Base-by-base conservation (phyloP, 441 rosid genomes). In the Pelargonium australe region DNA sequence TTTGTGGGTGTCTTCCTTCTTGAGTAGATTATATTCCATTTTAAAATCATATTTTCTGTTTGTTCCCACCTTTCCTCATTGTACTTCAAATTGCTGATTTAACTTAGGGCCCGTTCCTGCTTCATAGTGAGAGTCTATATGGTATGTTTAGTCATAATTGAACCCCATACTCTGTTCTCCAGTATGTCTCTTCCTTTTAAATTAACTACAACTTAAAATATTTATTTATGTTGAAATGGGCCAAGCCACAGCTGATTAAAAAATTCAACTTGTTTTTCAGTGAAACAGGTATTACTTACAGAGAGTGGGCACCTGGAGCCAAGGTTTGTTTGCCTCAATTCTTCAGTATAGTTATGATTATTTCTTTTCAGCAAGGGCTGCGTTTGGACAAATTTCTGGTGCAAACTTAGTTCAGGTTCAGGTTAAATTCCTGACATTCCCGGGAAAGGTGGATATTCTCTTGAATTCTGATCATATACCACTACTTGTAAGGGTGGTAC, bases 241-340 rank as follows among this genome's bases (percentile, higher is more conserved):
- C 77, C 67, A 74, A 62, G 64, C 69, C 74, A 66, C 70, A 78
- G 63, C 84, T 85, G 68, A 81, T 75, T 68, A 60, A 74, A 40
- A 69, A 69, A 75, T 60, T 80, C 66, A 62, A 65, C 57, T 79
- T 73, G 64, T 71, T 81, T 80, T 84, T 73, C 86, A 91, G 99
- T 77, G 87, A 77, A 76, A 82, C 87, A 67, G 99, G 99, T 69
- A 81, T 90, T 80, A 91, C 94, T 66, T 95, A 91, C 76, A 80
- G 96, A 71, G 99, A 95, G 81, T 95, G 99, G 99, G 97, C 99
- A 67, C 99, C 99, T 0, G 97, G 96, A 86, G 99, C 99, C 43
- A 90, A 81, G 96, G 99, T 95, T 69, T 72, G 87, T 83, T 70
- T 28, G 6, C 5, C 64, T 34, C 19, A n/a, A 13, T 28, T 63